Percentiles rank a stretch among this genome's conserved stretches.
These are phyloP conservation scores for Endotrypanum monterogeii DNA, from an alignment of 208 protist genomes.

Conservation along the genomic window DNA sequence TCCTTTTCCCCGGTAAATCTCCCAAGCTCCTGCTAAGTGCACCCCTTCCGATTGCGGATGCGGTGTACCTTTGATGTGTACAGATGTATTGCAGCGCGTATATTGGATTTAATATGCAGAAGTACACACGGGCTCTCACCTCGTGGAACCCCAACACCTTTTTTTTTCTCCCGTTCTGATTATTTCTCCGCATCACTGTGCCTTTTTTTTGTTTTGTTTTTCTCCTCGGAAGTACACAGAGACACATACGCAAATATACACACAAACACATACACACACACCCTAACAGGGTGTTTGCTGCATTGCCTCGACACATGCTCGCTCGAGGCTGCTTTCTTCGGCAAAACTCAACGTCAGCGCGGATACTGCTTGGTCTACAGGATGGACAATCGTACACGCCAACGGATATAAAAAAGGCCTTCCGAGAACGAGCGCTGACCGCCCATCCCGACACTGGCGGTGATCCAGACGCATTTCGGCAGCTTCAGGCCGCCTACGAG, in stretches of 20 bases:
- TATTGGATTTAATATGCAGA: too few species aligned
- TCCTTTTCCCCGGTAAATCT: too few species aligned
- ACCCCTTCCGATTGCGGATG: too few species aligned
- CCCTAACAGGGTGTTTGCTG: not conserved
- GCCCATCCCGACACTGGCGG: slow-evolving; percentile 62
- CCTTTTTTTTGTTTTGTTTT: too few species aligned
- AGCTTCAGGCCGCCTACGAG: slow-evolving; percentile 56
- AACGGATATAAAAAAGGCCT: slow-evolving; percentile 56
- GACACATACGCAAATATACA: not conserved
- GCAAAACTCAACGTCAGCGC: not conserved
- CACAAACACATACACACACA: not conserved
- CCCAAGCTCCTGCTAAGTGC: too few species aligned
- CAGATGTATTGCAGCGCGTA: too few species aligned
- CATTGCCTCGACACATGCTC: slow-evolving; percentile 2
- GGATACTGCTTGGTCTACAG: slow-evolving; percentile 16
- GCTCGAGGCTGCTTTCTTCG: slow-evolving; percentile 1
- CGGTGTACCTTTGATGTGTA: too few species aligned
- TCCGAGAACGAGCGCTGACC: slow-evolving; percentile 49
- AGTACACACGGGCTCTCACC: not conserved
- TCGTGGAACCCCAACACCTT: not conserved
- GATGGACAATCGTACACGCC: slow-evolving; percentile 22
- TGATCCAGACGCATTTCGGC: slow-evolving; percentile 40
- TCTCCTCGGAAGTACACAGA: not conserved
- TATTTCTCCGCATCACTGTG: not conserved
- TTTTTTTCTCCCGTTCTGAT: not conserved